Evolutionary conservation across 2,329 filamentous ascomycete species (phyloP).

Genomic region (Diaporthe eres): DNA sequence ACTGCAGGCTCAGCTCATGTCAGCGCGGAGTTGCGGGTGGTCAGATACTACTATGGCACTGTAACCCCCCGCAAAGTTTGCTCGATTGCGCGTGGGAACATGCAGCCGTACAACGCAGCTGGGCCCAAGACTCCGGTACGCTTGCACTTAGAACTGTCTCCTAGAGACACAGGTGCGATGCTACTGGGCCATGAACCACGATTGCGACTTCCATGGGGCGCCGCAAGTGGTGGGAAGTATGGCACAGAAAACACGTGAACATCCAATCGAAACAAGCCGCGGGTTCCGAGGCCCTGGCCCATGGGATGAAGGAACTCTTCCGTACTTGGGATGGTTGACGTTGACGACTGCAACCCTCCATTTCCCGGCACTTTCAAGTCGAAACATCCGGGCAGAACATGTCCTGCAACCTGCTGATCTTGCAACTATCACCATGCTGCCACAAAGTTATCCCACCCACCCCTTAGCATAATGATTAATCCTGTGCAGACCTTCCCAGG

Average conservation of each 20-base stretch:
- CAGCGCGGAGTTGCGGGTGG: background rate
- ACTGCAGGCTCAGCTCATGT: background rate
- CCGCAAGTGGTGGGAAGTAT: background rate
- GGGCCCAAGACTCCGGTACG: slow-evolving; percentile 9
- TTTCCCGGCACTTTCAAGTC: background rate
- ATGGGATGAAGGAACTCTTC: background rate
- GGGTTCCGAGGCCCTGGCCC: slow-evolving; percentile 23
- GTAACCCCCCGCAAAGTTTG: background rate
- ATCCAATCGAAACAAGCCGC: background rate
- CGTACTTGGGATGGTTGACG: slow-evolving; percentile 8
- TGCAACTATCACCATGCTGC: background rate
- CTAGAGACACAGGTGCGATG: too few species aligned
- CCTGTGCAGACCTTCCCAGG: background rate
- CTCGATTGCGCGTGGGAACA: background rate
- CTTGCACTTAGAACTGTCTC: background rate
- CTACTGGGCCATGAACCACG: background rate
- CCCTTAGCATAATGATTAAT: background rate
- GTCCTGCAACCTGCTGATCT: too few species aligned
- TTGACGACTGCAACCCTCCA: slow-evolving; percentile 16
- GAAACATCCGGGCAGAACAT: background rate
- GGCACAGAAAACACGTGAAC: background rate
- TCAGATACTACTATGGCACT: background rate
- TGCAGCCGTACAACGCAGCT: background rate
- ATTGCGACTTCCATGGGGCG: background rate
- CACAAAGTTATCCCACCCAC: background rate